Percentiles rank a stretch among this genome's conserved stretches.
Conservation (phyloP, 108 stramenopile species). For the Poteriospumella lacustris region DNA sequence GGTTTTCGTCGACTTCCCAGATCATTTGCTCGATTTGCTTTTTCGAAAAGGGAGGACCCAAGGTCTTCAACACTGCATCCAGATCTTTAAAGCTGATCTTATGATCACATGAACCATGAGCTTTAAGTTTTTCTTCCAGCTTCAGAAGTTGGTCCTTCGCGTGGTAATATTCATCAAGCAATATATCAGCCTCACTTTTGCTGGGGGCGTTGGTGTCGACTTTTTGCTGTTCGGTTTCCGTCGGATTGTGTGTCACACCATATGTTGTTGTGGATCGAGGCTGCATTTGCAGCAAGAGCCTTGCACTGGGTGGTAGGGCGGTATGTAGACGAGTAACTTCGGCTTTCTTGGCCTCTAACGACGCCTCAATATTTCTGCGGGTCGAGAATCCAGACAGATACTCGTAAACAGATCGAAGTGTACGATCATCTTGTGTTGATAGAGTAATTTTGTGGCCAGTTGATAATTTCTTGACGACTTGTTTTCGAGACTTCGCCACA, state of each 20-base stretch:
- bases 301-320: not conserved
- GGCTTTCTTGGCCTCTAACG: not conserved
- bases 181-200: not conserved
- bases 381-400: not conserved
- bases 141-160: constrained; percentile 10
- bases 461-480: constrained; percentile 9
- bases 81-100: constrained; percentile 6
- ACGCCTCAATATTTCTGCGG: not conserved
- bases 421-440: not conserved
- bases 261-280: not conserved
- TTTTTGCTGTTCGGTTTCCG: too few species aligned
- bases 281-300: not conserved
- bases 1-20: constrained; percentile 26
- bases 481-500: not conserved
- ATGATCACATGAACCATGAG: not conserved
- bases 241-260: too few species aligned
- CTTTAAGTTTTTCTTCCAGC: constrained; percentile 23
- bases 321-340: not conserved
- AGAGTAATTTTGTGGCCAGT: constrained; percentile 19
- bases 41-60: not conserved
- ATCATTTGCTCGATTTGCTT: constrained; percentile 14
- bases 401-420: constrained; percentile 2
- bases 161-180: not conserved
- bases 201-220: not conserved
- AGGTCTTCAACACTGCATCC: not conserved